These are phyloP conservation scores for Aquilaria malaccensis DNA, from an alignment of 345 rosid genomes.

Conservation along the genomic window DNA sequence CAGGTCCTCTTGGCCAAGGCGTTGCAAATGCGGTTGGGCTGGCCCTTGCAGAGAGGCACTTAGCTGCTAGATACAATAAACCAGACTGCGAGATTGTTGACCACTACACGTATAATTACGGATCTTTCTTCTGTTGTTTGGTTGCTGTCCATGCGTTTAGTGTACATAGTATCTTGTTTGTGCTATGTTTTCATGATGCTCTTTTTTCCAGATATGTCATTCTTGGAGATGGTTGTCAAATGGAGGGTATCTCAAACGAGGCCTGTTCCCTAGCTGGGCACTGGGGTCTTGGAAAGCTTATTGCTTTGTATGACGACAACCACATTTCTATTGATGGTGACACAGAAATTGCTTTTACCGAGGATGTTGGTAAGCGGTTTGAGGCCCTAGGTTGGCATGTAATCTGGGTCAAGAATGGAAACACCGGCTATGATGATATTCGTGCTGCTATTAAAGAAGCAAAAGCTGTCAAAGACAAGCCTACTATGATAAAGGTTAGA, in stretches of 20 bases:
- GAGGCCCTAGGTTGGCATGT: constrained; percentile 99
- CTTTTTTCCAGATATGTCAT: constrained; percentile 51
- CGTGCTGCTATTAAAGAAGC: constrained; percentile 79
- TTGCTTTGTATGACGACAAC: constrained; percentile 98
- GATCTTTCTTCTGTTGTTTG: neutral
- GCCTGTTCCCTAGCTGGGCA: constrained; percentile 93
- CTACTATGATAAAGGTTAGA: constrained; percentile 75
- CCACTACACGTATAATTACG: constrained; percentile 68
- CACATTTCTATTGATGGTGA: constrained; percentile 99
- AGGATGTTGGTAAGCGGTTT: constrained; percentile 70
- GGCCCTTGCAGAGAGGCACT: constrained; percentile 90
- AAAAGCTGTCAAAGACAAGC: constrained; percentile 66
- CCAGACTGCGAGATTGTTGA: constrained; percentile 72
- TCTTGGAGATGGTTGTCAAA: constrained; percentile 96
- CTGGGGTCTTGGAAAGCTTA: constrained; percentile 98
- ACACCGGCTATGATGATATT: constrained; percentile 85
- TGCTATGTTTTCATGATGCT: neutral
- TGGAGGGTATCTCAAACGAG: constrained; percentile 97
- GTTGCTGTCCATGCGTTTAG: neutral
- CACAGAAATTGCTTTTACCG: constrained; percentile 96
- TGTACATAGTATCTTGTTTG: neutral
- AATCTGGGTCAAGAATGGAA: constrained; percentile 99
- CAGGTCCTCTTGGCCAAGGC: constrained; percentile 98
- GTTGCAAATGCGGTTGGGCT: constrained; percentile 89
- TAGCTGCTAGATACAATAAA: constrained; percentile 89